These are phyloP conservation scores for Grammothele lineata DNA, from an alignment of 768 basidiomycete genomes.

Conservation along the genomic window DNA sequence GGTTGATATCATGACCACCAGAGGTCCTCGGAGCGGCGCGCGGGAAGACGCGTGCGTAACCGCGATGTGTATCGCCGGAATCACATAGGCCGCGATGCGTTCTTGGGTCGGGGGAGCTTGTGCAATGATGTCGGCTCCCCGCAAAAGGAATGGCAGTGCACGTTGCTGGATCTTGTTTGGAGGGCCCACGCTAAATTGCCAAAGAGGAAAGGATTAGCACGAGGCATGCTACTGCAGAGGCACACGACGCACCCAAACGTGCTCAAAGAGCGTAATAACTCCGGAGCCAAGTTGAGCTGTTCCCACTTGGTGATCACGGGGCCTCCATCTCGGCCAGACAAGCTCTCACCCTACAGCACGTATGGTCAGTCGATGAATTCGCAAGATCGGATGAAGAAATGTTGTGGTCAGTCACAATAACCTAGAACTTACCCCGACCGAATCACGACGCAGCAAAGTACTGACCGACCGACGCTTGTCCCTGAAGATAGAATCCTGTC, in stretches of 20 bases:
- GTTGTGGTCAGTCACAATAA: neutral
- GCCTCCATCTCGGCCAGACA: slow-evolving; percentile 64
- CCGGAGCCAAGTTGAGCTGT: slow-evolving; percentile 79
- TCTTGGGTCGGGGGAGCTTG: slow-evolving; percentile 99
- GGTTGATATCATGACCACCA: slow-evolving; percentile 93
- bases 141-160: slow-evolving; percentile 90
- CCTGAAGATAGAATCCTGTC: slow-evolving; percentile 40
- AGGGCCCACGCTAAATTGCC: slow-evolving; percentile 88
- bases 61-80: slow-evolving; percentile 83
- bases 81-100: slow-evolving; percentile 94
- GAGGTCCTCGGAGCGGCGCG: slow-evolving; percentile 68
- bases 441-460: slow-evolving; percentile 68
- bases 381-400: slow-evolving; percentile 1
- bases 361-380: neutral
- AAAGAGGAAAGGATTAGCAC: slow-evolving; percentile 4
- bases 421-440: slow-evolving; percentile 55
- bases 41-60: slow-evolving; percentile 55
- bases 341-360: slow-evolving; percentile 47
- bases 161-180: slow-evolving; percentile 99
- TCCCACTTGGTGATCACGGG: slow-evolving; percentile 95
- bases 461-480: slow-evolving; percentile 78
- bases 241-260: slow-evolving; percentile 81
- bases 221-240: neutral
- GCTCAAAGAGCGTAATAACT: slow-evolving; percentile 80
- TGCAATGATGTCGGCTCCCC: slow-evolving; percentile 95